Percentiles rank a stretch among this genome's conserved stretches.
phyloP scores from a whole-genome alignment of 202 grass and related monocot genomes.

The Setaria italica region DNA sequence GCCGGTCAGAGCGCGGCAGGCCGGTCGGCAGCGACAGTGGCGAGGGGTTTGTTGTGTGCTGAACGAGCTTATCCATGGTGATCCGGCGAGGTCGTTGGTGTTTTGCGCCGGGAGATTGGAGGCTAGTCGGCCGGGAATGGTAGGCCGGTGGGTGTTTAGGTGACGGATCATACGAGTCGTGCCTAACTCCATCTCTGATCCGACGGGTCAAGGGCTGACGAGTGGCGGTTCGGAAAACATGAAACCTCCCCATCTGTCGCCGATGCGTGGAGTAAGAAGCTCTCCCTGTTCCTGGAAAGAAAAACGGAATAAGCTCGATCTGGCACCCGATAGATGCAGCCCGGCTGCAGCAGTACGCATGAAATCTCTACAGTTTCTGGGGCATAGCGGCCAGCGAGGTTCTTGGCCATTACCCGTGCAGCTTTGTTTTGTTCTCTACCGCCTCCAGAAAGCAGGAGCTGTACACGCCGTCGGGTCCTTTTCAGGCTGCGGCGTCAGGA shows the following conservation, averaged over 20 bases:
- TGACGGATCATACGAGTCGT: background rate
- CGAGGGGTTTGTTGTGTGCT: background rate
- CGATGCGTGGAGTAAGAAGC: too few species aligned
- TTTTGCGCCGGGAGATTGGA: background rate
- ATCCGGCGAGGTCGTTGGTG: background rate
- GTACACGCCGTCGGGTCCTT: background rate
- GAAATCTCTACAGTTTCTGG: constrained; percentile 5
- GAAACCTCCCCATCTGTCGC: too few species aligned
- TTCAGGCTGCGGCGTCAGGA: constrained; percentile 4
- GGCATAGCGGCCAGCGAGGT: background rate
- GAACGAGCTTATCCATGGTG: background rate
- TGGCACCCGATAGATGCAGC: background rate
- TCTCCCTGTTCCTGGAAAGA: too few species aligned
- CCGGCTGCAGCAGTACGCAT: background rate
- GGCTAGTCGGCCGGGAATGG: background rate
- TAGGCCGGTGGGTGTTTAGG: background rate
- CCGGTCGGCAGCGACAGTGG: too few species aligned
- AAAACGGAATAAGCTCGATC: background rate
- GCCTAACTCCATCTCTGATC: constrained; percentile 9
- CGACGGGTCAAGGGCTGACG: background rate
- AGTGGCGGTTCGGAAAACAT: background rate
- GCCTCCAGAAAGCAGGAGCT: constrained; percentile 4
- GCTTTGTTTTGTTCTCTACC: background rate
- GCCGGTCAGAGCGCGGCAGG: background rate
- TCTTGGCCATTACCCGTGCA: background rate